Percentiles rank a stretch among this genome's conserved stretches.
phyloP scores from a whole-genome alignment of 2,329 filamentous ascomycete species.

The Tolypocladium ovalisporum region DNA sequence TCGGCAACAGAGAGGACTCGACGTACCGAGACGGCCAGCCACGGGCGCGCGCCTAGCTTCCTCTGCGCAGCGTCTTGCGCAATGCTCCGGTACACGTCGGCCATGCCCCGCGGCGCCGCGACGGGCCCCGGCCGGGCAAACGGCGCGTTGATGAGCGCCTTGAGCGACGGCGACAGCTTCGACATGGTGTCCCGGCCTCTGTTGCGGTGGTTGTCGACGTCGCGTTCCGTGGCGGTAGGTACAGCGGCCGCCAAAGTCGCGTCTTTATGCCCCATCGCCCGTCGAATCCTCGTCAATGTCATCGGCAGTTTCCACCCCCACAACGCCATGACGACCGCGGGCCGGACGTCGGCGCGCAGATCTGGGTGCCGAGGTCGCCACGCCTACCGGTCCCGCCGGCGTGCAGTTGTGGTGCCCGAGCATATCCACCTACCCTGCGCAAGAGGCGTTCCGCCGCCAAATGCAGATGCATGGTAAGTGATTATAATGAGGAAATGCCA shows the following conservation, averaged over 20 bases:
- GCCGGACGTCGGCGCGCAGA: neutral
- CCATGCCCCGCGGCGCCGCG: slow-evolving; percentile 52
- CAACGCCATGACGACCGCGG: neutral
- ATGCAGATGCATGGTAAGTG: neutral
- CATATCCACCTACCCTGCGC: neutral
- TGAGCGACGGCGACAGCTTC: slow-evolving; percentile 60
- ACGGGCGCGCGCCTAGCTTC: slow-evolving; percentile 51
- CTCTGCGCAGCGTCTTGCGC: slow-evolving; percentile 50
- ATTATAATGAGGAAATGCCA: neutral
- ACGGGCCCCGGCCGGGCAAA: slow-evolving; percentile 55
- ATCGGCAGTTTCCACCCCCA: neutral
- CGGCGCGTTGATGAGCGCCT: slow-evolving; percentile 62
- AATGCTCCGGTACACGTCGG: slow-evolving; percentile 53
- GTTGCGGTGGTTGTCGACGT: neutral
- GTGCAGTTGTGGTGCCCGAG: neutral
- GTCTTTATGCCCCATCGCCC: neutral
- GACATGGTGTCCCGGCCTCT: slow-evolving; percentile 42
- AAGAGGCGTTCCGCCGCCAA: neutral
- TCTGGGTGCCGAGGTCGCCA: neutral
- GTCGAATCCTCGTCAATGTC: neutral
- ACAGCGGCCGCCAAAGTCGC: neutral
- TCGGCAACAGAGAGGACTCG: neutral
- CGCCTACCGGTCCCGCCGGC: neutral
- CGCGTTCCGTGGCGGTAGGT: neutral
- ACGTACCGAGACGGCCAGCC: slow-evolving; percentile 54